Percentiles rank a stretch among this genome's conserved stretches.
phyloP scores from a whole-genome alignment of 2,329 filamentous ascomycete genomes.

The Geoglossum cookeanum region DNA sequence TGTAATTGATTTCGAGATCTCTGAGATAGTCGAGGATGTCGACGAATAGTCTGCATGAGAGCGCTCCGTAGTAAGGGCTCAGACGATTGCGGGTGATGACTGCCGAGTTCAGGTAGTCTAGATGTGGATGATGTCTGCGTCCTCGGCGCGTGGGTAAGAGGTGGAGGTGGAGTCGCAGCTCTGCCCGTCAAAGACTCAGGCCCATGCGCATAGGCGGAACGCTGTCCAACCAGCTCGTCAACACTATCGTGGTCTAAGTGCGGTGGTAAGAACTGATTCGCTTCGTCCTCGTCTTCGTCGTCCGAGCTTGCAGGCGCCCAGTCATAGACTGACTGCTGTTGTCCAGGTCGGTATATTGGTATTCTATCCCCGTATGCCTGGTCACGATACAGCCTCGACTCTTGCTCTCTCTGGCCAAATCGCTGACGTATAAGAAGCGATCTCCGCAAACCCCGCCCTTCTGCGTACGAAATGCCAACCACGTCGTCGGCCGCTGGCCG shows the following conservation, averaged over 20 bases:
- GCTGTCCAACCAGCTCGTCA: conserved; percentile 7
- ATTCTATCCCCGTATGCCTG: conserved; percentile 33
- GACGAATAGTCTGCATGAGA: conserved; percentile 22
- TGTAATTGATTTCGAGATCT: conserved; percentile 17
- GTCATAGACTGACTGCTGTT: conserved; percentile 36
- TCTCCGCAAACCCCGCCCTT: not conserved
- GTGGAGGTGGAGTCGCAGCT: not conserved
- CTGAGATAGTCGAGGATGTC: conserved; percentile 21
- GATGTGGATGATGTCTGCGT: not conserved
- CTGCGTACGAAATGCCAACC: not conserved
- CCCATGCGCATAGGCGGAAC: conserved; percentile 10
- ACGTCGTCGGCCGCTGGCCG: not conserved
- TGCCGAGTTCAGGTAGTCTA: not conserved
- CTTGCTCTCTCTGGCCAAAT: conserved; percentile 22
- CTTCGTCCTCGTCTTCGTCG: conserved; percentile 15
- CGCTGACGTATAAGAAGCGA: not conserved
- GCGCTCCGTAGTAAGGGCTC: conserved; percentile 20
- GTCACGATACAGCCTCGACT: conserved; percentile 21
- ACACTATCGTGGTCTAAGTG: conserved; percentile 1
- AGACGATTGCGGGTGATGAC: conserved; percentile 3
- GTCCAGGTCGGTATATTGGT: conserved; percentile 17
- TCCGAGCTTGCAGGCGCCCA: conserved; percentile 34
- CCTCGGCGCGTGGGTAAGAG: not conserved
- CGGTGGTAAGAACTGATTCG: not conserved
- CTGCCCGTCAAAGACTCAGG: conserved; percentile 10